These are phyloP conservation scores for Bryoerythrophyllum caledonicum DNA, from an alignment of 225 moss, liverwort and hornwort species.

Conservation along the genomic window DNA sequence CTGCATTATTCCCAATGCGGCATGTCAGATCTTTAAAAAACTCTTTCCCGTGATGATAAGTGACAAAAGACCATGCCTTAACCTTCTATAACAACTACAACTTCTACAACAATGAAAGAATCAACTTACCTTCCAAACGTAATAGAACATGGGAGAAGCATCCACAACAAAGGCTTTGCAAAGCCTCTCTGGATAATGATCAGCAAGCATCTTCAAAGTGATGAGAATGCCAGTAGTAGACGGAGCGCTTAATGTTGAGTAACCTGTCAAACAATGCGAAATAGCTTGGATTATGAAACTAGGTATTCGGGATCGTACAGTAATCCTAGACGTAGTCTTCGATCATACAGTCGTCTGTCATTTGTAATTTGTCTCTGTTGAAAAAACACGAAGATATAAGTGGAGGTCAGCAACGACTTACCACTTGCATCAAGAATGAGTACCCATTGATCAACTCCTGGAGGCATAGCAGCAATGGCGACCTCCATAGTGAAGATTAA, in stretches of 20 bases:
- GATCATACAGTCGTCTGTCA: neutral
- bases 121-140: constrained; percentile 71
- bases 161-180: constrained; percentile 78
- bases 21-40: constrained; percentile 18
- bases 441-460: constrained; percentile 88
- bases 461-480: constrained; percentile 84
- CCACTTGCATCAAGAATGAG: constrained; percentile 90
- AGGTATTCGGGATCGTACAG: neutral
- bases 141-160: constrained; percentile 75
- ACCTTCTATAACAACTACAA: too few species aligned
- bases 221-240: constrained; percentile 70
- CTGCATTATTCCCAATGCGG: constrained; percentile 44
- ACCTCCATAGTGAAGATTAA: constrained; percentile 94
- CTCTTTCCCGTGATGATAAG: neutral
- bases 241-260: constrained; percentile 59
- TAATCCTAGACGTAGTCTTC: too few species aligned
- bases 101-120: neutral
- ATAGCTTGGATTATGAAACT: neutral
- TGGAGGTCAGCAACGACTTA: constrained; percentile 17
- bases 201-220: constrained; percentile 70
- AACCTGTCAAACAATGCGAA: constrained; percentile 42
- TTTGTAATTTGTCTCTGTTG: neutral
- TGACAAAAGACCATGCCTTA: neutral
- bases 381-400: constrained; percentile 1
- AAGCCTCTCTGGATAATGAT: constrained; percentile 80